Conservation (phyloP, 2,329 filamentous ascomycete species). For the Pseudofabraea citricarpa region DNA sequence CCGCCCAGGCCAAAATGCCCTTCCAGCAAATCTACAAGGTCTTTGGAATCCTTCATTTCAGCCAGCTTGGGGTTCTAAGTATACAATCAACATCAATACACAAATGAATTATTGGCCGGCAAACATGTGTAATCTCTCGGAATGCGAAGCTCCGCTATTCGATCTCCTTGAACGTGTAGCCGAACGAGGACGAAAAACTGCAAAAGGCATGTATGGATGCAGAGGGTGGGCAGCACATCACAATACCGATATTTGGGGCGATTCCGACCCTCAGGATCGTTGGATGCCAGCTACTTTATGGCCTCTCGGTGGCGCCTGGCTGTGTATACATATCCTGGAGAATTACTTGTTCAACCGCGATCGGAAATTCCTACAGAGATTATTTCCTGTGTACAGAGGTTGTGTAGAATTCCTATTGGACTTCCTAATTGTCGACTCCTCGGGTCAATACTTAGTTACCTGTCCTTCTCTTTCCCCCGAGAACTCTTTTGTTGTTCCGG, state of each 20-base stretch:
- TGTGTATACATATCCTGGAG: not conserved
- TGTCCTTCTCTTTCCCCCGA: slow-evolving; percentile 34
- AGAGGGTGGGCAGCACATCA: slow-evolving; percentile 27
- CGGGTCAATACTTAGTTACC: slow-evolving; percentile 27
- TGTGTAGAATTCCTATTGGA: slow-evolving; percentile 29
- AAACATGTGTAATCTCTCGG: slow-evolving; percentile 25
- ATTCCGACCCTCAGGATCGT: slow-evolving; percentile 27
- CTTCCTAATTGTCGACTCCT: slow-evolving; percentile 26
- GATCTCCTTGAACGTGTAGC: slow-evolving; percentile 33
- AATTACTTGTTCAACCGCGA: slow-evolving; percentile 16
- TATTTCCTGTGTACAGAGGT: slow-evolving; percentile 27
- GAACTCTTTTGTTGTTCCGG: slow-evolving; percentile 25
- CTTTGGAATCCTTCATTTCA: slow-evolving; percentile 38
- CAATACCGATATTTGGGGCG: slow-evolving; percentile 30
- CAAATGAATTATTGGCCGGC: slow-evolving; percentile 50
- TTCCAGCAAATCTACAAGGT: slow-evolving; percentile 40
- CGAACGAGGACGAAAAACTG: slow-evolving; percentile 26
- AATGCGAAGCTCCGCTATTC: slow-evolving; percentile 35
- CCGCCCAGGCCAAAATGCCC: slow-evolving; percentile 19
- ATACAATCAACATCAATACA: slow-evolving; percentile 46
- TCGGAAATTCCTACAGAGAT: slow-evolving; percentile 21
- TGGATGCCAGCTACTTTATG: slow-evolving; percentile 26
- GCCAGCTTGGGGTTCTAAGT: slow-evolving; percentile 42
- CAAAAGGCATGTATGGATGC: slow-evolving; percentile 24
- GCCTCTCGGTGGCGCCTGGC: slow-evolving; percentile 6